Percentiles rank a stretch among this genome's conserved stretches.
phyloP scores from a whole-genome alignment of 2,329 filamentous ascomycete species.

The Xylaria multiplex region DNA sequence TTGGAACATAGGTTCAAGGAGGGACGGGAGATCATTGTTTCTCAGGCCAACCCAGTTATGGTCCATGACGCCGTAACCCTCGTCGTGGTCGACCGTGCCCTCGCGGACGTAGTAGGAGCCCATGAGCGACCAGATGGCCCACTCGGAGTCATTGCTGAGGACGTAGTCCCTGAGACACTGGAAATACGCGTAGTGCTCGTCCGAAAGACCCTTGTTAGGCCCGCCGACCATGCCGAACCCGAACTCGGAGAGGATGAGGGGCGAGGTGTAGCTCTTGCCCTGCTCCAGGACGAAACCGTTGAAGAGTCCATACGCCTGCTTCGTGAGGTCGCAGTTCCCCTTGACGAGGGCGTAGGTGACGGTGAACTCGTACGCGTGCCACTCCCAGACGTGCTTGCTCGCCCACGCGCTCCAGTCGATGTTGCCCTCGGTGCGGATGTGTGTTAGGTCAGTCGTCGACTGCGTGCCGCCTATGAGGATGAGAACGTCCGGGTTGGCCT shows the following conservation, averaged over 20 bases:
- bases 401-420: constrained; percentile 59
- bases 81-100: constrained; percentile 60
- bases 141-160: constrained; percentile 66
- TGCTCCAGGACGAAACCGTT: constrained; percentile 64
- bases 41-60: constrained; percentile 55
- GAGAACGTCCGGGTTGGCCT: constrained; percentile 61
- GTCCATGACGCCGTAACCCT: constrained; percentile 63
- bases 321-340: constrained; percentile 56
- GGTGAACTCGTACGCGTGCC: constrained; percentile 67
- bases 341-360: constrained; percentile 56
- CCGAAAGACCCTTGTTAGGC: constrained; percentile 53
- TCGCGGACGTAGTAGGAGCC: constrained; percentile 69
- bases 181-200: constrained; percentile 60
- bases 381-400: constrained; percentile 68
- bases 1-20: constrained; percentile 52
- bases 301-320: constrained; percentile 57
- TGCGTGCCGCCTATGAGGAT: constrained; percentile 65
- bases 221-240: constrained; percentile 62
- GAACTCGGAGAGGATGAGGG: constrained; percentile 69
- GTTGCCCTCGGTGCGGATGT: constrained; percentile 50
- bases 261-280: constrained; percentile 58
- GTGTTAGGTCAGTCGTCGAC: constrained; percentile 63
- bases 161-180: constrained; percentile 64
- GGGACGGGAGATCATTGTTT: constrained; percentile 47
- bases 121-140: constrained; percentile 68